phyloP scores from a whole-genome alignment of 179 eudicot genomes.

The Actinidia arguta region DNA sequence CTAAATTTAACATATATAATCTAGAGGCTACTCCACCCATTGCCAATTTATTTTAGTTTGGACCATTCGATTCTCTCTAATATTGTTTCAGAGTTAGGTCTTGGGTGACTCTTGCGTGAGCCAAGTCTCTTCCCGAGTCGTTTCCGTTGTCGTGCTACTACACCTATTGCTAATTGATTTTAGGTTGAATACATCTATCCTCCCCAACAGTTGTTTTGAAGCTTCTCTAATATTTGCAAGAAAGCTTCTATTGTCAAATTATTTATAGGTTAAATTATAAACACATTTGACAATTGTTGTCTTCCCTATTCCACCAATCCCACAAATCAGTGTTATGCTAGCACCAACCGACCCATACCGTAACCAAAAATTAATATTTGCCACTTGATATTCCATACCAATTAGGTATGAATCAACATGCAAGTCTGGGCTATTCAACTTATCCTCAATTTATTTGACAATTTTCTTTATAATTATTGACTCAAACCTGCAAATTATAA shows the following conservation, averaged over 20 bases:
- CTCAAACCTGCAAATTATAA: background rate
- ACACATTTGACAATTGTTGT: background rate
- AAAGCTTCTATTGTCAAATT: slow-evolving; percentile 25
- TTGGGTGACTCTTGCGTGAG: no score
- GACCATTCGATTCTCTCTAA: no score
- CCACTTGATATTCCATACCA: background rate
- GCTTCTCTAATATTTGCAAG: slow-evolving; percentile 27
- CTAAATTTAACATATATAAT: no score
- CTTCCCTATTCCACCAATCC: slow-evolving; percentile 6
- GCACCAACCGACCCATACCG: background rate
- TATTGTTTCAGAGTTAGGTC: no score
- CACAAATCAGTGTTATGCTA: background rate
- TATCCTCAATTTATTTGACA: background rate
- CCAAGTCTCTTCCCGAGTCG: no score
- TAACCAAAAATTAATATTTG: background rate
- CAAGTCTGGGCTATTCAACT: background rate
- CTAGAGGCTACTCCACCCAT: no score
- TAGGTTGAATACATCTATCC: no score
- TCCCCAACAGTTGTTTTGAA: background rate
- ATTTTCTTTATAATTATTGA: background rate
- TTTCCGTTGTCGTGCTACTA: no score
- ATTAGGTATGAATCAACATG: background rate
- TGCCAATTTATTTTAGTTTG: no score
- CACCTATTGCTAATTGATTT: no score
- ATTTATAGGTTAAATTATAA: background rate